Evolutionary conservation across 2,329 filamentous ascomycete species (phyloP).

Genomic region (Dendrostoma leiphaemia): DNA sequence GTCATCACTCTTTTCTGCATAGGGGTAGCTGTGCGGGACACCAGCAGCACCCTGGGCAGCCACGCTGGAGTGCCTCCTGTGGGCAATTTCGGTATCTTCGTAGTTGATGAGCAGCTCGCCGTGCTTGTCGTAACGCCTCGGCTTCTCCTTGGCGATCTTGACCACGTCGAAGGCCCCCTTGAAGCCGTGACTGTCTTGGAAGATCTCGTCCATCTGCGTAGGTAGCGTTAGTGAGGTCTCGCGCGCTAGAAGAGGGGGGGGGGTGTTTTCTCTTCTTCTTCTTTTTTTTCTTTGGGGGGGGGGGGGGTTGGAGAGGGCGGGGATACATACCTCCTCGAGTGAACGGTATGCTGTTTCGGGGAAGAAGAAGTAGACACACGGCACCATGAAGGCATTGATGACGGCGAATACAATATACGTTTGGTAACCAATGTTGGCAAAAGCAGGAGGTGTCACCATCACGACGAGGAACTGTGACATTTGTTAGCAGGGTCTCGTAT

Average conservation of each 20-base stretch:
- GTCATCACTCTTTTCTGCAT: background rate
- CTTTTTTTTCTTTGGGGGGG: no score
- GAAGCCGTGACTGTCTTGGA: conserved; percentile 51
- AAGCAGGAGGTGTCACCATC: conserved; percentile 60
- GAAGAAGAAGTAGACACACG: conserved; percentile 59
- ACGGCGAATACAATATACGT: conserved; percentile 67
- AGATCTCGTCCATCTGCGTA: conserved; percentile 57
- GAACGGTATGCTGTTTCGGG: conserved; percentile 63
- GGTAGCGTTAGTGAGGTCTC: no score
- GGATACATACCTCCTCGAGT: conserved; percentile 55
- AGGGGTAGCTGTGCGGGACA: background rate
- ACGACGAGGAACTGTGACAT: conserved; percentile 64
- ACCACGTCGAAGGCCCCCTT: conserved; percentile 41
- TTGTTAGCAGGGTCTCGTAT: background rate
- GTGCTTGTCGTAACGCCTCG: conserved; percentile 56
- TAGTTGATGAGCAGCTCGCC: conserved; percentile 54
- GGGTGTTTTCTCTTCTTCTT: no score
- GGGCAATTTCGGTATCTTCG: conserved; percentile 30
- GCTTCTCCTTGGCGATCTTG: conserved; percentile 43
- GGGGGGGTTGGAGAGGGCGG: no score
- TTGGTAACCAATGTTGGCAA: conserved; percentile 55
- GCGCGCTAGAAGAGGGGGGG: background rate
- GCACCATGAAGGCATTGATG: conserved; percentile 61
- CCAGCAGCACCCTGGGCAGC: background rate
- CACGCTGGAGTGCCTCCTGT: conserved; percentile 3